A percentile compares a stretch with the other conserved stretches of the same genome.
Evolutionary conservation across 306 rosid genomes (phyloP).

Genomic region (Calophaca sinica): DNA sequence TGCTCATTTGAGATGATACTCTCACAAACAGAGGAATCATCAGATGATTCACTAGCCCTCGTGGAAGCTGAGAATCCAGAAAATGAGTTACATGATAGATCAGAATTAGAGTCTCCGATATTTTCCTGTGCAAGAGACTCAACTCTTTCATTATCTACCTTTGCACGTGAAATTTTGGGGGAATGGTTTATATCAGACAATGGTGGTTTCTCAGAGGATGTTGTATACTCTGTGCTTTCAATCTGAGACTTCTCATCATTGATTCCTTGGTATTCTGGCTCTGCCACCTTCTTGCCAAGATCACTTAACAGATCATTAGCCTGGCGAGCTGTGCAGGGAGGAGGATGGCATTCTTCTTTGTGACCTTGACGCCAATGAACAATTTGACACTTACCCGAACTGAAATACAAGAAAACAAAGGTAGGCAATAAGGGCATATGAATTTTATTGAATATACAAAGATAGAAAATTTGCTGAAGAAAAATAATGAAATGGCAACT

Average conservation of each 20-base stretch:
- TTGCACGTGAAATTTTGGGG: constrained; percentile 44
- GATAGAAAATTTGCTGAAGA: not conserved
- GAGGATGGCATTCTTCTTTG: constrained; percentile 78
- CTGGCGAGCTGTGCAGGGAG: constrained; percentile 33
- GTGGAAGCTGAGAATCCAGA: constrained; percentile 77
- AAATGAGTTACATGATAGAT: constrained; percentile 61
- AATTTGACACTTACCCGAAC: constrained; percentile 92
- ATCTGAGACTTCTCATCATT: constrained; percentile 41
- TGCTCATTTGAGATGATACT: constrained; percentile 61
- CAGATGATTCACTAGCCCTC: constrained; percentile 60
- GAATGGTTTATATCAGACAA: constrained; percentile 41
- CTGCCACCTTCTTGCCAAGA: constrained; percentile 48
- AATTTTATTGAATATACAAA: constrained; percentile 1
- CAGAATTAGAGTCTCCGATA: constrained; percentile 51
- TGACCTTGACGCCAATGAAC: constrained; percentile 93
- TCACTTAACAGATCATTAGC: constrained; percentile 42
- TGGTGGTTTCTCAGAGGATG: constrained; percentile 44
- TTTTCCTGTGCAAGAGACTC: constrained; percentile 52
- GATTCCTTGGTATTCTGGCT: constrained; percentile 47
- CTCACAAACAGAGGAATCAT: constrained; percentile 75
- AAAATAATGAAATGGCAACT: not conserved
- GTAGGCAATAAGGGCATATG: not conserved
- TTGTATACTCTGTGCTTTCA: constrained; percentile 37
- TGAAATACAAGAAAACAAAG: constrained; percentile 49
- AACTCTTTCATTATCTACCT: constrained; percentile 51